These are phyloP conservation scores for Orbilia quercus DNA, from an alignment of 2,329 filamentous ascomycete species.

Conservation along the genomic window DNA sequence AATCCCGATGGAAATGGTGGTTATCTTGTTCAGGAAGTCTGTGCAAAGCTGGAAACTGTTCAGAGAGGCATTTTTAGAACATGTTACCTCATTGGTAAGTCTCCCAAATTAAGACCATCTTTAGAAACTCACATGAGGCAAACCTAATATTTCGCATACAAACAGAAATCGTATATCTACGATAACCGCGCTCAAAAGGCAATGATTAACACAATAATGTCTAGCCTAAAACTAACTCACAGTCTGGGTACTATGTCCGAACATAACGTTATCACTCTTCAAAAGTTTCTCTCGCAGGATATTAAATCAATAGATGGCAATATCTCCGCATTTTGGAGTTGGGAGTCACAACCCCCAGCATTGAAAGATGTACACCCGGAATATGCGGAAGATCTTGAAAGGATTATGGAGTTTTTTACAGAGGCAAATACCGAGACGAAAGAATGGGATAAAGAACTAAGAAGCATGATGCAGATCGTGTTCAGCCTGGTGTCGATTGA, in stretches of 20 bases:
- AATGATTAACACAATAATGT: constrained; percentile 56
- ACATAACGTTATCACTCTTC: constrained; percentile 29
- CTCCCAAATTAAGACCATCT: not conserved
- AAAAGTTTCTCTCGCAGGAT: constrained; percentile 41
- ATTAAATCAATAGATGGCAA: constrained; percentile 46
- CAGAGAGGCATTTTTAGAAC: constrained; percentile 43
- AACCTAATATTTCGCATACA: constrained; percentile 1
- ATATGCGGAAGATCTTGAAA: constrained; percentile 36
- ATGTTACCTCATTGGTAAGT: constrained; percentile 35
- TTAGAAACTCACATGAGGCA: too few species aligned
- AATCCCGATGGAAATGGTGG: constrained; percentile 43
- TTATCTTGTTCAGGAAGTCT: constrained; percentile 41
- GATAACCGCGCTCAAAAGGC: constrained; percentile 55
- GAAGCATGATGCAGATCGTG: constrained; percentile 54
- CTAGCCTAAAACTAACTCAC: constrained; percentile 40
- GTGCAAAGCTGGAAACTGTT: constrained; percentile 45
- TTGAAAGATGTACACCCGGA: constrained; percentile 34
- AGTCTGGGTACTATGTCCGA: constrained; percentile 44
- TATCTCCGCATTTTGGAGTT: constrained; percentile 50
- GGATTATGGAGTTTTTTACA: constrained; percentile 30
- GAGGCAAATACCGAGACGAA: constrained; percentile 19
- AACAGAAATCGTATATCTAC: constrained; percentile 55
- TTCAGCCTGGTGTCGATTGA: constrained; percentile 58
- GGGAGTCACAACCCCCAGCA: constrained; percentile 25
- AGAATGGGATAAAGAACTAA: constrained; percentile 52